Conservation (phyloP, 306 rosid species). For the Quercus wislizeni region DNA sequence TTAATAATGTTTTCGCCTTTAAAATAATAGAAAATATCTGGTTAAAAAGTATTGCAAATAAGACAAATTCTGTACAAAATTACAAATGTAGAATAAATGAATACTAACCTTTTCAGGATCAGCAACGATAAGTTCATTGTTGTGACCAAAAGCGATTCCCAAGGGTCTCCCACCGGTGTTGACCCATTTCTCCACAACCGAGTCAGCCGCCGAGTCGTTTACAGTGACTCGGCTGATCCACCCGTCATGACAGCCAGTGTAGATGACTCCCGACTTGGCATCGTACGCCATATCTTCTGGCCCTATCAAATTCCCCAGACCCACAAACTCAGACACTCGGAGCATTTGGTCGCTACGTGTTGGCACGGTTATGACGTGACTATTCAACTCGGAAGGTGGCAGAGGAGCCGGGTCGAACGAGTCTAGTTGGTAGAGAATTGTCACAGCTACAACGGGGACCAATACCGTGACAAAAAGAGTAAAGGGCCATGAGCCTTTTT, state of each 20-base stretch:
- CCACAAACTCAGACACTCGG: conserved; percentile 40
- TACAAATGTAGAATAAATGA: background rate
- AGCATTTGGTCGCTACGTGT: conserved; percentile 25
- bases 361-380: conserved; percentile 12
- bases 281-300: conserved; percentile 60
- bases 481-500: background rate
- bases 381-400: conserved; percentile 28
- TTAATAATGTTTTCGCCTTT: no score
- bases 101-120: conserved; percentile 41
- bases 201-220: no score
- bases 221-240: conserved; percentile 30
- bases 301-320: conserved; percentile 25
- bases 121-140: conserved; percentile 32
- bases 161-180: conserved; percentile 74
- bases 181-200: conserved; percentile 53
- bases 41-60: background rate
- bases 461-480: background rate
- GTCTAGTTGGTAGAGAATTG: conserved; percentile 32
- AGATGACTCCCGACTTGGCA: conserved; percentile 34
- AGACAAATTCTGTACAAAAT: no score
- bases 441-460: conserved; percentile 19
- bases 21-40: accelerated
- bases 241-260: conserved; percentile 69
- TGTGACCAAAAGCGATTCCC: conserved; percentile 34
- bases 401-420: conserved; percentile 42